Evolutionary conservation across 129 eudicot genomes (phyloP).

Genomic region (Pseudognaphalium luteoalbum): DNA sequence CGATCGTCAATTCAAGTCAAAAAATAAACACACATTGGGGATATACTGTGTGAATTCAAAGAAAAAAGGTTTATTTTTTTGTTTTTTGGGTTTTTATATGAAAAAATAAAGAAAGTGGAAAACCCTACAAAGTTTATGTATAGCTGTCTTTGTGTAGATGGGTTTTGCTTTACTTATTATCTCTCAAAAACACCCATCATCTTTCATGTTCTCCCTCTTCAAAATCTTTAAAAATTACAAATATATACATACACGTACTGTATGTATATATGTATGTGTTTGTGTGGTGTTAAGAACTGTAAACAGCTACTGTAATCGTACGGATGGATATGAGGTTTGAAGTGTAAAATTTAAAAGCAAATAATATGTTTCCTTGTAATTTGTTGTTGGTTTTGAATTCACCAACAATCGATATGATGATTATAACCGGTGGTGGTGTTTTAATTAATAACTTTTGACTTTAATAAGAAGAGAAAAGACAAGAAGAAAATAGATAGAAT

Average conservation of each 20-base stretch:
- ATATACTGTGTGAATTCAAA: slow-evolving; percentile 10
- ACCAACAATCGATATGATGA: not conserved
- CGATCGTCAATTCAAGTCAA: slow-evolving; percentile 46
- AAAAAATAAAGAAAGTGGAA: slow-evolving; percentile 21
- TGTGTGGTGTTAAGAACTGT: not conserved
- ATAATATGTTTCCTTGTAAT: not conserved
- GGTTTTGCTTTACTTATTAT: slow-evolving; percentile 51
- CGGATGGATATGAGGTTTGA: not conserved
- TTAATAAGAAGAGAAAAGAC: slow-evolving; percentile 12
- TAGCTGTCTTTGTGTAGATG: slow-evolving; percentile 33
- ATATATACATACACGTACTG: not conserved
- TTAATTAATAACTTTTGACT: slow-evolving; percentile 15
- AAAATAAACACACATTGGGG: slow-evolving; percentile 48
- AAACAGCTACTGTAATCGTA: slow-evolving; percentile 19
- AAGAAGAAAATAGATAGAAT: not conserved
- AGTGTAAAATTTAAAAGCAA: not conserved
- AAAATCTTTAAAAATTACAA: slow-evolving; percentile 16
- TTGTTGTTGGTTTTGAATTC: not conserved
- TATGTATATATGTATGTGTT: not conserved
- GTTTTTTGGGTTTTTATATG: slow-evolving; percentile 14
- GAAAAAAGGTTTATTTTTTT: slow-evolving; percentile 20
- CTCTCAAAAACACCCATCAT: slow-evolving; percentile 46
- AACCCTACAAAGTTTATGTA: slow-evolving; percentile 44
- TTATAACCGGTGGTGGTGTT: not conserved
- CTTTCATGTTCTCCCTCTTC: slow-evolving; percentile 44